Evolutionary conservation across 345 rosid genomes (phyloP), one percentile per base, ranked within the genome.

Genomic region (Trapa incisa): DNA sequence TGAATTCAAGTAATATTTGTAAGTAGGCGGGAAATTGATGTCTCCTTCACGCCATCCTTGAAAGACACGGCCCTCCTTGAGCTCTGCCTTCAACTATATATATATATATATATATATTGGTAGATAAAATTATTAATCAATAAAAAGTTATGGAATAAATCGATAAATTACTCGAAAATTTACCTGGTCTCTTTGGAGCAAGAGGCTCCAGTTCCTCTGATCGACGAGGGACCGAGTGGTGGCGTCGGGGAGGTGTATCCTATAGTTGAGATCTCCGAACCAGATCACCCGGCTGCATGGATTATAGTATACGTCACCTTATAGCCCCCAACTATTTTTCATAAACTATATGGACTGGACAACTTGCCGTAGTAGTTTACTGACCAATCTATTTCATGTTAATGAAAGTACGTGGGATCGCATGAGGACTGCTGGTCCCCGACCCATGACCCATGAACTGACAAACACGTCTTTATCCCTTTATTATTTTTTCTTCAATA

Each of bases 11-110:
- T 22, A 67, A 57, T 73, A 73, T 50, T 73, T 73, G 17, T 73
- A 73, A n/a, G 75, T 73, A 1, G 75, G 75, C 13, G 64, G 68
- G 36, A 73, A 73, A 50, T 63, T 61, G 61, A 73, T 73, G 22
- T 41, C 57, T 37, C 75, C 75, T 47, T 73, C 75, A 50, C 62
- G 71, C 75, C 75, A 73, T 39, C 71, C 71, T 73, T 67, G 71
- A 71, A 73, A 73, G 67, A 67, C 70, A 53, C n/a, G 68, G 45
- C 71, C 75, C n/a, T 68, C 62, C 71, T 48, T 54, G 64, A 73
- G 71, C 75, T 73, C 75, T 13, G 71, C 71, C 71, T 67, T 73
- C 53, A 73, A 71, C 75, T 73, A 33, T 35, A 22, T 22, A 22
- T 22, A 22, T 22, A 22, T 22, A 22, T 22, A 22, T 22, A 22